Evolutionary conservation across 2,329 filamentous ascomycete genomes (phyloP), one percentile per base, ranked within the genome.

Genomic region (Aspergillus carbonarius): DNA sequence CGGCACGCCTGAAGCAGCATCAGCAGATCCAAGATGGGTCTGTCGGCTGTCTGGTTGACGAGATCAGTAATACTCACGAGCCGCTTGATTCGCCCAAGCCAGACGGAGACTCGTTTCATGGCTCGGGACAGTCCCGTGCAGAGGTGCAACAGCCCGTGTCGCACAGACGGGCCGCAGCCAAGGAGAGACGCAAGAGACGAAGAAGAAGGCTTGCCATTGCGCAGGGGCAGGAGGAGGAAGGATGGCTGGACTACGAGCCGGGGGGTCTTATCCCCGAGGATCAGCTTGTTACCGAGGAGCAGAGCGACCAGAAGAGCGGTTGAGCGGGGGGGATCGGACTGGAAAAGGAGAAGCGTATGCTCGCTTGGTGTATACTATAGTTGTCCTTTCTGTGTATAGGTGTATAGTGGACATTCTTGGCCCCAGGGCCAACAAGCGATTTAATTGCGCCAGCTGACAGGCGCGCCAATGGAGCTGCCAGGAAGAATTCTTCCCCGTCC

Each of bases 1-100:
- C 74, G 17, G 55, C 67, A 20, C 63, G 60, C 44, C 56, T 77
- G 32, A 68, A 64, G 53, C 66, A 68, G 55, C 71, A 76, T 60
- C 68, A 70, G 2, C 63, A 59, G 7, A 63, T 74, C 39, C 55
- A 61, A 20, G 61, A 61, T 54, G 58, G 52, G 15, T 18, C 42
- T n/a, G 42, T 54, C 15, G 49, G 32, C 12, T 48, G 49, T 37
- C 44, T 35, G 12, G 34, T 32, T 9, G 58, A 54, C 42, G 55
- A 53, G 32, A 23, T 40, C 13, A 55, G n/a, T 20, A 32, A 42
- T 20, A 53, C 27, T 15, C 23, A 48, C 34, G 56, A 58, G 48
- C 37, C 20, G 17, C 48, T 27, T 5, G 17, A 49, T 47, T 50
- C 30, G 37, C 25, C 39, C 13, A 39, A 40, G 34, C 20, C 30